Base-by-base conservation (phyloP, 352 stramenopile genomes). In the Phytophthora litchii region DNA sequence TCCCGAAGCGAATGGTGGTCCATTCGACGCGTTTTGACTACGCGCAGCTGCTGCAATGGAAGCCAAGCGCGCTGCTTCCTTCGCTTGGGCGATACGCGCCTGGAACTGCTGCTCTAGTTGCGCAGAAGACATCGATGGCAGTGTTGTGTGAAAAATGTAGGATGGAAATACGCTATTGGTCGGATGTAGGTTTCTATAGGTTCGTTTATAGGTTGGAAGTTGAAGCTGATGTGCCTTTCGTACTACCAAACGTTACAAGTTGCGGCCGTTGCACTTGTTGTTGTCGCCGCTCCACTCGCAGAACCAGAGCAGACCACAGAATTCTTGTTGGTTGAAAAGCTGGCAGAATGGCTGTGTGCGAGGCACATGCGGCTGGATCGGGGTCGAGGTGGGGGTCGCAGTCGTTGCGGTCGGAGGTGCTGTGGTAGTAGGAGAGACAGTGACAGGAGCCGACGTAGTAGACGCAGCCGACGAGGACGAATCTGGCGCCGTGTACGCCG, bases 51-150 rank as follows among this genome's bases (percentile, higher is more conserved):
- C 75, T 6, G 74, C 72, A 34, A 85, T 72, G 5, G 79, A 83
- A 20, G 79, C 67, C 46, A 89, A 53, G 4, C 79, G 76, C 29
- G 74, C 76, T 3, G 76, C 72, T 34, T 84, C 72, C 42, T 86
- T 82, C 29, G 76, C 76, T 43, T 78, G 67, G 4, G 76, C 76
- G 25, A 87, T 86, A 27, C 72, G 76, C 47, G 73, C 64, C 50
- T 87, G 72, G 72, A 88, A 85, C 31, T 76, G 58, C 52, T 64
- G 61, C 67, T 75, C 61, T 11, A 75, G 38, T 49, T 60, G 48
- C 38, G 43, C 31, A 7, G 65, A 65, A 12, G 60, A 55, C 54
- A 55, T 54, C 23, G 60, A 35, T 21, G 32, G 45, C 42, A 20
- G 14, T 12, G 23, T n/a, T 27, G 23, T 27, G 23, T 5, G 5